Base-by-base conservation (phyloP, 2,329 filamentous ascomycete genomes). In the Pseudogymnoascus sp. region DNA sequence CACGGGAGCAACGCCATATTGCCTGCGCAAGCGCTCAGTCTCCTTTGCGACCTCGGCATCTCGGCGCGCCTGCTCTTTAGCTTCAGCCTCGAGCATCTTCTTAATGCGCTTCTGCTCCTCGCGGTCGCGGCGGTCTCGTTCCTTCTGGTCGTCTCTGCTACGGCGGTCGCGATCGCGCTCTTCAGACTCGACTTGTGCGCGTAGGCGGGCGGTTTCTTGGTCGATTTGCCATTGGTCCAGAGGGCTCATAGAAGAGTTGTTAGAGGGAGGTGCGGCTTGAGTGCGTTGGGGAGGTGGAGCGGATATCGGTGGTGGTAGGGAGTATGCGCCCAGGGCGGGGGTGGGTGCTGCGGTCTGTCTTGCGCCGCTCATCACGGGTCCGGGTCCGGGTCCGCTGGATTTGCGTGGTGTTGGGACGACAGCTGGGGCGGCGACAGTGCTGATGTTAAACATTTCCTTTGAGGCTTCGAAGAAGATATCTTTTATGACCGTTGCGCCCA, bases 361-460 rank as follows among this genome's bases (percentile, higher is more conserved):
- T 3, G 65, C 71, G 18, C 70, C 72, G n/a, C 71, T 66, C 70
- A 72, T 72, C 3, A 68, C 49, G 40, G 70, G 67, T 16, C 34
- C 38, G 11, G 42, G n/a, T 21, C 1, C n/a, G 40, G 67, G 62
- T 4, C 68, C 68, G 62, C 69, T 72, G 40, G 68, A 72, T 63
- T 71, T 72, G 38, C 71, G 64, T 16, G 16, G 16, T 16, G 16
- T 16, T 16, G 16, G 16, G 12, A 3, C 18, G n/a, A 65, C 59
- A 60, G 68, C 75, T 23, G 72, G 71, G 2, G 80, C 66, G 12
- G 9, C 77, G 78, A 53, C 81, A 75, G 25, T 78, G 8, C 80
- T 77, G 38, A 92, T 81, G 73, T 97, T 95, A 77, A 97, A 97
- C 3, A 86, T 80, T 68, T 96, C 90, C 16, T 84, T 82, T 63